Evolutionary conservation across 352 stramenopile species (phyloP).

Genomic region (Phytopythium ostracodes): DNA sequence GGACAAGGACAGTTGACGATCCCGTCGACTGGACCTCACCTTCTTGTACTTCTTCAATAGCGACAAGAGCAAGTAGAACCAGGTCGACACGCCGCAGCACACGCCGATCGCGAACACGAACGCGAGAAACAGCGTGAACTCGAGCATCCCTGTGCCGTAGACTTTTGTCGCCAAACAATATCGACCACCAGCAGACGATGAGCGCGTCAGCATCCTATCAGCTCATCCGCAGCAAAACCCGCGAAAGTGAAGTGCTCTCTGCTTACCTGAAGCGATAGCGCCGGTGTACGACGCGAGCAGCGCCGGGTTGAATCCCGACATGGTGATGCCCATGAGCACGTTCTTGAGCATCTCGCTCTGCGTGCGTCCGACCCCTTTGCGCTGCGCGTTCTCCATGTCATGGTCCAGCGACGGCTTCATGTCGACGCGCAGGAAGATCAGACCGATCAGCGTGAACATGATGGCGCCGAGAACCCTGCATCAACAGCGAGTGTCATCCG

Average conservation of each 20-base stretch:
- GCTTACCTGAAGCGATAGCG: conserved; percentile 76
- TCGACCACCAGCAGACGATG: background rate
- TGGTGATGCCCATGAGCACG: conserved; percentile 79
- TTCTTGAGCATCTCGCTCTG: conserved; percentile 78
- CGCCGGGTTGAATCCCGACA: conserved; percentile 86
- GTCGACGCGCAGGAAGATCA: conserved; percentile 79
- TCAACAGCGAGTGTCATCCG: background rate
- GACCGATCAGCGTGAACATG: conserved; percentile 81
- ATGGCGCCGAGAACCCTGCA: conserved; percentile 73
- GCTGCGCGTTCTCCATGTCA: conserved; percentile 41
- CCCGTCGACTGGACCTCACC: conserved; percentile 24
- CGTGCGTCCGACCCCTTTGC: conserved; percentile 42
- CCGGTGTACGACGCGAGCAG: conserved; percentile 84
- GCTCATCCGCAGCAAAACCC: background rate
- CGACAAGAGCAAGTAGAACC: conserved; percentile 85
- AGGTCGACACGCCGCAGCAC: conserved; percentile 82
- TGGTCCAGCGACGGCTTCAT: conserved; percentile 71
- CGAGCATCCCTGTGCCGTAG: conserved; percentile 81
- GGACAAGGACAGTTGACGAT: background rate
- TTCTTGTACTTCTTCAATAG: conserved; percentile 90
- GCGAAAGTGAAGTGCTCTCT: background rate
- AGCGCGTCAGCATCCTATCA: background rate
- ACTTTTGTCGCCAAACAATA: conserved; percentile 27
- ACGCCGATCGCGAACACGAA: conserved; percentile 83
- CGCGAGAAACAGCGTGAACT: conserved; percentile 83